Evolutionary conservation across 225 moss, liverwort and hornwort genomes (phyloP).

Genomic region (Takakia lepidozioides): DNA sequence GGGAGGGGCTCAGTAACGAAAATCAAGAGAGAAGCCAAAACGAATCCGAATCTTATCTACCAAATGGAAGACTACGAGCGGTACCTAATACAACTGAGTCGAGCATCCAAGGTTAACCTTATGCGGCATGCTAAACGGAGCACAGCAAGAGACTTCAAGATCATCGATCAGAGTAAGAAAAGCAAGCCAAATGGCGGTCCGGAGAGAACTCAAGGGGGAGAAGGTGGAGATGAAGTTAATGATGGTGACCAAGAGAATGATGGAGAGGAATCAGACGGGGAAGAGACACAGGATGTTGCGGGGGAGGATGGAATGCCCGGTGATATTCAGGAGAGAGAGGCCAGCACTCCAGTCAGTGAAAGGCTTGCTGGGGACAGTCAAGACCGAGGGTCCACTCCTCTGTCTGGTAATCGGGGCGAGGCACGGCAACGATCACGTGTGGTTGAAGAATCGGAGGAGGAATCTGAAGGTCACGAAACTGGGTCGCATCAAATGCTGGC

Average conservation of each 20-base stretch:
- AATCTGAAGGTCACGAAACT: too few relatives aligned
- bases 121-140: conserved; percentile 83
- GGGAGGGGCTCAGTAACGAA: conserved; percentile 41
- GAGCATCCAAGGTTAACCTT: conserved; percentile 71
- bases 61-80: conserved; percentile 82
- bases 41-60: conserved; percentile 77
- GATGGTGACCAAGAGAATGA: conserved; percentile 23
- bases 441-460: too few relatives aligned
- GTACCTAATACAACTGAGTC: conserved; percentile 77
- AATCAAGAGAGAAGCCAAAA: conserved; percentile 79
- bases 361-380: conserved; percentile 27
- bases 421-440: too few relatives aligned
- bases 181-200: conserved; percentile 30
- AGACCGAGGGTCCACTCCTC: too few relatives aligned
- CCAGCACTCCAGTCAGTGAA: conserved; percentile 16
- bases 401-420: too few relatives aligned
- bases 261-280: conserved; percentile 9
- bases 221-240: conserved; percentile 13
- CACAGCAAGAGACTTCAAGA: conserved; percentile 88
- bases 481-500: too few relatives aligned
- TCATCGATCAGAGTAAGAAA: conserved; percentile 44
- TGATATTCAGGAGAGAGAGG: conserved; percentile 18
- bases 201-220: conserved; percentile 23
- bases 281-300: conserved; percentile 10
- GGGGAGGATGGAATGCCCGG: conserved; percentile 18